Conservation (phyloP, 2,329 filamentous ascomycete species). For the Microsporum ferrugineum region DNA sequence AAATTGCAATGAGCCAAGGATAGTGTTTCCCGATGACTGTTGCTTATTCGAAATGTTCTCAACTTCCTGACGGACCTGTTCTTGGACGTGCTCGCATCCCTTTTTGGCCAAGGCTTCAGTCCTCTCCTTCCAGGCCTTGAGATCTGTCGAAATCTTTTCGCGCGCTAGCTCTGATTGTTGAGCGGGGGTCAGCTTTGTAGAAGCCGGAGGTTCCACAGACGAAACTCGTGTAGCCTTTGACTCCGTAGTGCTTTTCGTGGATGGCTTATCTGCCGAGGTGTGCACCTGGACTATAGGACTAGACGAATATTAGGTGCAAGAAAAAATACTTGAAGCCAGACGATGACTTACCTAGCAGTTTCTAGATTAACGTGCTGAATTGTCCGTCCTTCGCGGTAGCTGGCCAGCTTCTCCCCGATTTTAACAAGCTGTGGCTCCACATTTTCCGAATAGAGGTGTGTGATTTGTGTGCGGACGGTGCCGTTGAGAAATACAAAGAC, state of each 20-base stretch:
- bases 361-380: constrained; percentile 7
- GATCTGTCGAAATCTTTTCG: constrained; percentile 55
- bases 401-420: constrained; percentile 77
- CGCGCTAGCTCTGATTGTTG: constrained; percentile 36
- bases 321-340: neutral
- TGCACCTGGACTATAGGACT: neutral
- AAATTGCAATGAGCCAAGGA: constrained; percentile 58
- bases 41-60: constrained; percentile 53
- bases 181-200: constrained; percentile 19
- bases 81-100: constrained; percentile 57
- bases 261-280: neutral
- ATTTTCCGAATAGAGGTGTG: constrained; percentile 73
- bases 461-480: constrained; percentile 69
- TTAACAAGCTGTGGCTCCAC: constrained; percentile 90
- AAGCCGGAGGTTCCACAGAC: constrained; percentile 16
- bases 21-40: constrained; percentile 44
- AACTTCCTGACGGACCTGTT: constrained; percentile 59
- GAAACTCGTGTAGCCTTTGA: constrained; percentile 16
- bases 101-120: constrained; percentile 78
- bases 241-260: constrained; percentile 3
- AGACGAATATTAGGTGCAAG: neutral
- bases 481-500: constrained; percentile 60
- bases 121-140: constrained; percentile 76
- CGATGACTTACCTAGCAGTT: constrained; percentile 3
- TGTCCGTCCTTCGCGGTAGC: constrained; percentile 42